These are phyloP conservation scores for Paramecium primaurelia DNA, from an alignment of 73 alveolate genomes.

Conservation along the genomic window DNA sequence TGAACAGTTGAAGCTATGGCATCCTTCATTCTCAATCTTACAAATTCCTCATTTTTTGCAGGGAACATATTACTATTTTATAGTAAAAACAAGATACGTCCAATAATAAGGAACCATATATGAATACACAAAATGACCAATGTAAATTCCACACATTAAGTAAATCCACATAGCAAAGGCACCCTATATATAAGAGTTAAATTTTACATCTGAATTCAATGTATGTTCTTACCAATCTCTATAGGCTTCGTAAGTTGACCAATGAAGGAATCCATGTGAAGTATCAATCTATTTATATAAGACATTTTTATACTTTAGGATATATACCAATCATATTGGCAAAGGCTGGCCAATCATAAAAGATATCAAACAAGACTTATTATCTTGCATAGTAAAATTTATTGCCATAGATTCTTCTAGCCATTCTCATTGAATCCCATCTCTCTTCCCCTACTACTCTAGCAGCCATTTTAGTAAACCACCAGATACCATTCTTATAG, in stretches of 20 bases:
- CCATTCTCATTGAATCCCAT: slow-evolving; percentile 50
- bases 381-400: slow-evolving; percentile 59
- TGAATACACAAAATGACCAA: slow-evolving; percentile 22
- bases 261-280: slow-evolving; percentile 58
- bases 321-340: slow-evolving; percentile 63
- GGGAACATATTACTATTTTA: background rate
- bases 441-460: slow-evolving; percentile 59
- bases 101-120: slow-evolving; percentile 60
- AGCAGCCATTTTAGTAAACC: slow-evolving; percentile 57
- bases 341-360: slow-evolving; percentile 53
- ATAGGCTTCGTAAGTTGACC: slow-evolving; percentile 48
- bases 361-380: slow-evolving; percentile 43
- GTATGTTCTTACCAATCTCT: slow-evolving; percentile 64
- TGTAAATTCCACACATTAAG: slow-evolving; percentile 41
- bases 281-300: background rate
- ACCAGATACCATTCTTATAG: slow-evolving; percentile 60
- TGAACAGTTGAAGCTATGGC: slow-evolving; percentile 57
- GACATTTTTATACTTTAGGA: slow-evolving; percentile 32
- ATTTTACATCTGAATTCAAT: slow-evolving; percentile 43
- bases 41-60: slow-evolving; percentile 54
- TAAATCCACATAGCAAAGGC: slow-evolving; percentile 60
- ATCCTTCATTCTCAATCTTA: slow-evolving; percentile 62
- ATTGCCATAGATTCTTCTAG: slow-evolving; percentile 45
- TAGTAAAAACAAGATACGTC: background rate
- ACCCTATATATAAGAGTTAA: background rate